Base-by-base conservation (phyloP, 768 basidiomycete genomes). In the Phanerochaete sordida region DNA sequence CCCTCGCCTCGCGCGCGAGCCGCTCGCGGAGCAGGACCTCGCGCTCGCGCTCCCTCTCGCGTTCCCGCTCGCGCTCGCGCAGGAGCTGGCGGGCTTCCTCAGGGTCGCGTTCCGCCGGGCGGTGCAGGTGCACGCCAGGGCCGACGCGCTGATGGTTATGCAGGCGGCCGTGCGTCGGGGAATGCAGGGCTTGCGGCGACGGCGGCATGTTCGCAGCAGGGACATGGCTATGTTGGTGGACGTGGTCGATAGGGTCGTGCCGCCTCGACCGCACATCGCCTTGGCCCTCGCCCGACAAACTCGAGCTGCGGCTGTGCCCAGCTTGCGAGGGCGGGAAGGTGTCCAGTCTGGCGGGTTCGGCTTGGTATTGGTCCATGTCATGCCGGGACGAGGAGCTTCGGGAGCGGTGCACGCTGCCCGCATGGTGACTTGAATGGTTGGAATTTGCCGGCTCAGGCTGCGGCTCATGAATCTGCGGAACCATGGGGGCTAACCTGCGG, bases 131-230 rank as follows among this genome's bases (percentile, higher is more conserved):
- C 26, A 83, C 77, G 2, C 79, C 85, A 43, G 86, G 85, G 7
- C 86, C 87, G 65, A 86, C 68, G 57, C 86, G 84, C 70, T 88
- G 87, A 72, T 89, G 87, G 61, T 77, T 78, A 69, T 89, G 89
- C 30, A 56, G 33, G 19, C 57, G 59, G 39, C 51, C 57, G 56
- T 59, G 57, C 21, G 63, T 63, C 26, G 65, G 69, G n/a, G 67
- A 68, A 21, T 62, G 59, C 47, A 72, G 69, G 21, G 68, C 72
- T 19, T 73, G 70, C 9, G 72, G 75, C 21, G 79, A 77, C 13
- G 77, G 13, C 2, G 68, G 66, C 28, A 64, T 21, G 54, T 64
- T 61, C 43, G 65, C 59, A 30, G 52, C 50, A 16, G 67, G 62
- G 49, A 67, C 67, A 48, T 72, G 57, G 13, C 33, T 59, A 62